Conservation (phyloP, 345 rosid genomes). For the Gossypium turneri region DNA sequence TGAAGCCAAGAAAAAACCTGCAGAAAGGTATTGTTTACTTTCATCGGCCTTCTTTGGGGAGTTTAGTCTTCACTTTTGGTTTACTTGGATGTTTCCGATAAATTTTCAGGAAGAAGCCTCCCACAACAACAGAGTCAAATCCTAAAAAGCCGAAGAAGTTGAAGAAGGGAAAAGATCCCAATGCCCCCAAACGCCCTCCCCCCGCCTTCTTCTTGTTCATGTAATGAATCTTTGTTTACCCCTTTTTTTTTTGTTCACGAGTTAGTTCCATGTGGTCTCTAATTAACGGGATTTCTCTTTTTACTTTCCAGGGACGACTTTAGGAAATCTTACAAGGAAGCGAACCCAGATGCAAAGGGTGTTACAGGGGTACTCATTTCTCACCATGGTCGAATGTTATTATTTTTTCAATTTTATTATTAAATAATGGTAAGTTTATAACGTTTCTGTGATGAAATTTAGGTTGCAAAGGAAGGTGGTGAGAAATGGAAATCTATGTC, state of each 20-base stretch:
- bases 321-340: constrained; percentile 56
- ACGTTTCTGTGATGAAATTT: constrained; percentile 2
- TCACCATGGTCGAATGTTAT: neutral
- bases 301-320: constrained; percentile 58
- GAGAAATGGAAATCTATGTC: constrained; percentile 32
- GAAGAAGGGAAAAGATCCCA: constrained; percentile 41
- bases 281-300: constrained; percentile 8
- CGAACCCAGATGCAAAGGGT: constrained; percentile 48
- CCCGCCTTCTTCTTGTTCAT: constrained; percentile 89
- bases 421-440: too few species aligned
- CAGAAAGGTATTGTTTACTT: constrained; percentile 46
- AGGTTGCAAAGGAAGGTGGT: constrained; percentile 85
- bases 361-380: constrained; percentile 49
- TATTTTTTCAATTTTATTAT: neutral
- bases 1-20: constrained; percentile 57
- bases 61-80: neutral
- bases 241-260: neutral
- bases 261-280: neutral
- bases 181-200: constrained; percentile 68
- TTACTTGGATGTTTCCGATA: neutral
- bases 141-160: constrained; percentile 53
- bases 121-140: constrained; percentile 54
- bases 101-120: constrained; percentile 51
- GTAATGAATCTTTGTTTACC: constrained; percentile 20
- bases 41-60: neutral